Base-by-base conservation (phyloP, 2,329 filamentous ascomycete genomes). In the Stenocarpella maydis region DNA sequence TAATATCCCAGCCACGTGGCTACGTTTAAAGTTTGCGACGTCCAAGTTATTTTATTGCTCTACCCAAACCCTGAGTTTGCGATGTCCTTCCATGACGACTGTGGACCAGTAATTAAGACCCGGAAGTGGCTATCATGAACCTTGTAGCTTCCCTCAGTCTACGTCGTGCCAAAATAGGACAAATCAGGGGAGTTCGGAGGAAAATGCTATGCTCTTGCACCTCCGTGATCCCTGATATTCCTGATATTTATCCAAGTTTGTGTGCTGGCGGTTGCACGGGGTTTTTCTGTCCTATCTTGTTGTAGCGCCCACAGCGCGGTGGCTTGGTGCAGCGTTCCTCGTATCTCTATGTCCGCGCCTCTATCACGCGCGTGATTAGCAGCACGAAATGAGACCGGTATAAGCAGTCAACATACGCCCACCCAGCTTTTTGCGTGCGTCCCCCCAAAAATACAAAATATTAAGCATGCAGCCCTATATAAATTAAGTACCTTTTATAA, bases 271-370 rank as follows among this genome's bases (percentile, higher is more conserved):
- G 43, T 45, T 37, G 9, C 21, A 19, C 4, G 58, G 14, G 19
- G 26, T 19, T 37, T 21, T 4, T 14, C 21, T 63, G 8, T 26
- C 58, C 28, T 26, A 47, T n/a, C 14, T 49, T 37, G 14, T 34
- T 10, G 26, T 49, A 28, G n/a, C 43, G 28, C 8, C n/a, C 28
- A 47, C 26, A 2, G 34, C 8, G 58, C 26, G 43, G 58, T 49
- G 58, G 58, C 43, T 63, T 37, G 28, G 24, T 37, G 58, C 58
- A 37, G 58, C 58, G n/a, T 15, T 63, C 6, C 37, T 49, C 28
- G 15, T 49, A 49, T 24, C 14, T 47, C 15, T 28, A 49, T 24
- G n/a, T 49, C 28, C 43, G n/a, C 37, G n/a, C 28, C 19, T 19
- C 58, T 15, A 24, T 19, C 7, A 43, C 41, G 19, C 41, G 26